Base-by-base conservation (phyloP, 2,329 filamentous ascomycete species). In the Cadophora luteo-olivacea region DNA sequence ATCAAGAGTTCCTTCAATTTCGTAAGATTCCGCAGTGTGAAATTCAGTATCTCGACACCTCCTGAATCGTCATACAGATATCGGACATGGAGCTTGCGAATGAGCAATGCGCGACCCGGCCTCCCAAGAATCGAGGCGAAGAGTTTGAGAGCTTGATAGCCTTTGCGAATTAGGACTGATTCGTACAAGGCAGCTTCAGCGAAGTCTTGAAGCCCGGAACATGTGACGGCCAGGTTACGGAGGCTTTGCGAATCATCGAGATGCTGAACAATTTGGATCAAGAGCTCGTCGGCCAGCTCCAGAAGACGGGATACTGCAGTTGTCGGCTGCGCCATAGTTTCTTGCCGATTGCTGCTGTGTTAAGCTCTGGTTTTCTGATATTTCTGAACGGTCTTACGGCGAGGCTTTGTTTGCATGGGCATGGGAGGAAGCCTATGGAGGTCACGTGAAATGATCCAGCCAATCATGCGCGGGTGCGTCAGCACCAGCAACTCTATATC, bases 161-260 rank as follows among this genome's bases (percentile, higher is more conserved):
- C 63, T 58, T 57, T 65, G 6, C 52, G 63, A 24, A 65, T 33
- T 4, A 65, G 36, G 9, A 65, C 58, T 2, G 63, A 58, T 16
- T n/a, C 24, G 36, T 65, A 65, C 16, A 65, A 32, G 52, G 36
- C 51, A 32, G 63, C 51, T 22, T 65, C 63, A 4, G 63, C 63
- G 29, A 65, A 33, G 25, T 14, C 63, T 55, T 65, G 63, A 11
- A 65, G 63, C 29, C 36, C 36, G 2, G 52, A 58, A 58, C 63
- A 58, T 58, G 33, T 32, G 51, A 33, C 33, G 33, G 52, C 51
- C 1, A 65, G 63, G 52, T 11, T 49, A 11, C 51, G 49, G 51
- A 58, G 52, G 24, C 45, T 36, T 58, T 19, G 63, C 33, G 49
- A 14, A 45, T 45, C 11, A 45, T 41, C 51, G 49, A 64, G 8